These are phyloP conservation scores for Aspergillus thermomutatus DNA, from an alignment of 2,329 filamentous ascomycete species.

Conservation along the genomic window DNA sequence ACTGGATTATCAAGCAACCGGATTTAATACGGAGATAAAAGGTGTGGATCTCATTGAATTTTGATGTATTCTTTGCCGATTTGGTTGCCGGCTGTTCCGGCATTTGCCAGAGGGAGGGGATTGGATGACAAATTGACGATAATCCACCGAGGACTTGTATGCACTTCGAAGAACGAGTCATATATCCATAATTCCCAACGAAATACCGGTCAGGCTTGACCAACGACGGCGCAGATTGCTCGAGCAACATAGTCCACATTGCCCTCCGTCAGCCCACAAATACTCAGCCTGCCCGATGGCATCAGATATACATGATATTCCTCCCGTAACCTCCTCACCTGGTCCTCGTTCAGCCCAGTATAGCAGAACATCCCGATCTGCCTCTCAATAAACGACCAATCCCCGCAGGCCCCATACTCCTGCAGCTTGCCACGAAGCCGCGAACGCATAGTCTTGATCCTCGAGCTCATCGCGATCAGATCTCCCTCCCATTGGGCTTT, in stretches of 20 bases:
- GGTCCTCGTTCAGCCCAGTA: constrained; percentile 30
- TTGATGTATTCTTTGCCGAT: no score
- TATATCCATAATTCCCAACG: not conserved
- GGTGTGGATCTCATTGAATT: not conserved
- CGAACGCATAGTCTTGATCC: constrained; percentile 38
- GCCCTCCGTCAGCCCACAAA: constrained; percentile 29
- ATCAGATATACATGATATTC: constrained; percentile 37
- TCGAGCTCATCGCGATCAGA: constrained; percentile 31
- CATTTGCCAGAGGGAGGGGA: no score
- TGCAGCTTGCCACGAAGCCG: constrained; percentile 23
- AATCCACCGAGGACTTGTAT: no score
- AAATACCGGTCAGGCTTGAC: not conserved
- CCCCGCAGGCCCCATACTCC: constrained; percentile 20
- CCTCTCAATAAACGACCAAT: constrained; percentile 29
- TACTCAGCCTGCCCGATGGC: constrained; percentile 29
- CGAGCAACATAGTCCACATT: constrained; percentile 20
- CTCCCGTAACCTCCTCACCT: constrained; percentile 29
- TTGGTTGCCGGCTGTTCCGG: no score
- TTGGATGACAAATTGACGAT: no score
- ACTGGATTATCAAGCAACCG: not conserved
- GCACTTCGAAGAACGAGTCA: not conserved
- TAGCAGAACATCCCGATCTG: constrained; percentile 45
- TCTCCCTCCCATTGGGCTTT: constrained; percentile 30
- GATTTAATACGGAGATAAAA: not conserved
- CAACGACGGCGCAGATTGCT: constrained; percentile 12